Evolutionary conservation across 768 basidiomycete genomes (phyloP).

Genomic region (Xerocomellus chrysenteron): DNA sequence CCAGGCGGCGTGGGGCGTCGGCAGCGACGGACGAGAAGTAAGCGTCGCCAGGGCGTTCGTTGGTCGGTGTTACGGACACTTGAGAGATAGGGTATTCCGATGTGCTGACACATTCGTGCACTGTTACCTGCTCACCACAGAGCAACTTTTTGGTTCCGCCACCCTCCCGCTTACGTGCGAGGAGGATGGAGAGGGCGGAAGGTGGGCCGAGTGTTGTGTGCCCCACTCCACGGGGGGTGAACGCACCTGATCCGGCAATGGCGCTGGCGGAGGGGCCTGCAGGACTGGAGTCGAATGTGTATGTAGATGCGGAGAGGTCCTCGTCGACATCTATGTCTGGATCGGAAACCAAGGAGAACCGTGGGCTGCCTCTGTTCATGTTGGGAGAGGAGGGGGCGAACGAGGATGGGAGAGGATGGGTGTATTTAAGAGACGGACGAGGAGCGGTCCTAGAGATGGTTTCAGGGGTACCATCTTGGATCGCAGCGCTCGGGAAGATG

Average conservation of each 20-base stretch:
- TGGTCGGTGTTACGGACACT: constrained; percentile 21
- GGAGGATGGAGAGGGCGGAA: constrained; percentile 38
- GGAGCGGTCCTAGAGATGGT: constrained; percentile 16
- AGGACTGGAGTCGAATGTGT: constrained; percentile 24
- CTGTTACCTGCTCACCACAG: not conserved
- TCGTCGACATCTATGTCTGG: constrained; percentile 24
- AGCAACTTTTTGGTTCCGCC: constrained; percentile 1
- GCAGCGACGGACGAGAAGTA: constrained; percentile 4
- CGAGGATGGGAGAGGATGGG: constrained; percentile 21
- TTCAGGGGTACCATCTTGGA: constrained; percentile 26
- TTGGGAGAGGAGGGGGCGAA: constrained; percentile 22
- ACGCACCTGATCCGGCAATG: constrained; percentile 8
- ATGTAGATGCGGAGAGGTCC: constrained; percentile 32
- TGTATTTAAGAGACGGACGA: constrained; percentile 18
- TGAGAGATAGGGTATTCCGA: constrained; percentile 12
- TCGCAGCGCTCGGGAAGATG: constrained; percentile 37
- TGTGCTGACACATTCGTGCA: not conserved
- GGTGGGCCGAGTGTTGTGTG: constrained; percentile 24
- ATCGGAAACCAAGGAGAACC: constrained; percentile 23
- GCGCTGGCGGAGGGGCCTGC: constrained; percentile 3
- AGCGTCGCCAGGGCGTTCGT: constrained; percentile 5
- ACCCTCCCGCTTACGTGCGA: constrained; percentile 23
- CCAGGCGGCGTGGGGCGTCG: not conserved
- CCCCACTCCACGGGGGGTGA: constrained; percentile 24
- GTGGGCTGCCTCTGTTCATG: constrained; percentile 25